Conservation (phyloP, 2,329 filamentous ascomycete species). For the Fusarium chuoi region DNA sequence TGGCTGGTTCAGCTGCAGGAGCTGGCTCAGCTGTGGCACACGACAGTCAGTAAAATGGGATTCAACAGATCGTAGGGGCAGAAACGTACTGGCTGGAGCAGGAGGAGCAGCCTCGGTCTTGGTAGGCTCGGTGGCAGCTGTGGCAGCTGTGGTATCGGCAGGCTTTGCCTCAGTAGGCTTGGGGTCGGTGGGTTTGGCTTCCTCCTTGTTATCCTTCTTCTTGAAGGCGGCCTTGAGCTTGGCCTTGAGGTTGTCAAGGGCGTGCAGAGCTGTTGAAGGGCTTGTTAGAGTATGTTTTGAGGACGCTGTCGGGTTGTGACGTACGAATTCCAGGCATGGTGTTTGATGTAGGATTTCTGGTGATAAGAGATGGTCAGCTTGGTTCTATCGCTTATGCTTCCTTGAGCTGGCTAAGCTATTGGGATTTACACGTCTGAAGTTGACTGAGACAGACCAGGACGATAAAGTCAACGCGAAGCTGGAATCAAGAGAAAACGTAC, state of each 20-base stretch:
- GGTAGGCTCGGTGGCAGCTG: constrained; percentile 46
- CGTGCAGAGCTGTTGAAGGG: constrained; percentile 57
- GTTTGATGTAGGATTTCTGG: constrained; percentile 25
- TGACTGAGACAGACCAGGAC: neutral
- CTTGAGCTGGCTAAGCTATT: neutral
- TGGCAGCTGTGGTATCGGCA: constrained; percentile 34
- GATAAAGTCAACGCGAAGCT: neutral
- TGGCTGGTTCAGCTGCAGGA: constrained; percentile 40
- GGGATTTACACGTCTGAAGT: neutral
- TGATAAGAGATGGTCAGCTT: constrained; percentile 24
- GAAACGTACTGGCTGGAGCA: constrained; percentile 46
- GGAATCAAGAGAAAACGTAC: constrained; percentile 6
- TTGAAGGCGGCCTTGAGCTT: constrained; percentile 66
- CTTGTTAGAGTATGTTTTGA: neutral
- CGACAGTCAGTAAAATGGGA: constrained; percentile 14
- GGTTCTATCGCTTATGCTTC: neutral
- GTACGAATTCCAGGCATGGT: constrained; percentile 66
- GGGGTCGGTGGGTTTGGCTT: constrained; percentile 35
- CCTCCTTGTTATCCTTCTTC: constrained; percentile 56
- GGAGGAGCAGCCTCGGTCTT: constrained; percentile 50
- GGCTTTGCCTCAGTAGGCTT: constrained; percentile 37
- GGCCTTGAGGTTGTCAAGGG: constrained; percentile 65
- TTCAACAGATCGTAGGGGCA: neutral
- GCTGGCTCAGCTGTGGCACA: constrained; percentile 38
- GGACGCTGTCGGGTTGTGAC: constrained; percentile 40